These are phyloP conservation scores for Hyphopichia fennica DNA, from an alignment of 1,139 yeast species.

Conservation along the genomic window DNA sequence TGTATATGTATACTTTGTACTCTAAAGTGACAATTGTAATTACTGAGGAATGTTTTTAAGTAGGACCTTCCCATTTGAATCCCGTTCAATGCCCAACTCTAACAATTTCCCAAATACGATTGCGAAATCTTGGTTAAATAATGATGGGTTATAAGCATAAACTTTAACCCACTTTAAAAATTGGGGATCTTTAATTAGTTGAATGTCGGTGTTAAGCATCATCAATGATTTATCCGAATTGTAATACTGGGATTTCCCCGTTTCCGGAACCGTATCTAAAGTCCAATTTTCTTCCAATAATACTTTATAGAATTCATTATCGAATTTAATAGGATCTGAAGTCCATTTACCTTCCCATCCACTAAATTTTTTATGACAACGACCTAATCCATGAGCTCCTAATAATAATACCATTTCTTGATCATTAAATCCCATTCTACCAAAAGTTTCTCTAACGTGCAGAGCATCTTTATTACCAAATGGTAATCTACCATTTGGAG, in stretches of 20 bases:
- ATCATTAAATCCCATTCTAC: conserved; percentile 61
- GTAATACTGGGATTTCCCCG: conserved; percentile 39
- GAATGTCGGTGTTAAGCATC: conserved; percentile 70
- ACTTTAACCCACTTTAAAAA: conserved; percentile 51
- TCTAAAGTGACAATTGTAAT: neutral
- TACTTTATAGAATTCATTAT: conserved; percentile 35
- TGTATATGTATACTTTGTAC: too few relatives aligned
- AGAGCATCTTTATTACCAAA: conserved; percentile 52
- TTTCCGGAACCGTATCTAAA: conserved; percentile 35
- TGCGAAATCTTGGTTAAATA: conserved; percentile 54
- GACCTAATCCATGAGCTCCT: conserved; percentile 68
- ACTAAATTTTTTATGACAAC: conserved; percentile 56
- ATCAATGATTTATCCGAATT: conserved; percentile 45
- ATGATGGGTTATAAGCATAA: conserved; percentile 54
- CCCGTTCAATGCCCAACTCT: conserved; percentile 51
- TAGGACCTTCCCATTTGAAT: conserved; percentile 13
- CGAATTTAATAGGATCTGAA: conserved; percentile 29
- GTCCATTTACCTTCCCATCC: conserved; percentile 51
- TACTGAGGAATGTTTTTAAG: neutral
- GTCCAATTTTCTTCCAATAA: conserved; percentile 34
- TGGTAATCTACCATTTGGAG: conserved; percentile 65
- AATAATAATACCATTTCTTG: conserved; percentile 62
- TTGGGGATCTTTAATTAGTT: conserved; percentile 47
- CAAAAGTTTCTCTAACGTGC: conserved; percentile 55
- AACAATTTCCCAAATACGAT: conserved; percentile 53